Evolutionary conservation across 2,329 filamentous ascomycete genomes (phyloP).

Genomic region (Exophiala alcalophila): DNA sequence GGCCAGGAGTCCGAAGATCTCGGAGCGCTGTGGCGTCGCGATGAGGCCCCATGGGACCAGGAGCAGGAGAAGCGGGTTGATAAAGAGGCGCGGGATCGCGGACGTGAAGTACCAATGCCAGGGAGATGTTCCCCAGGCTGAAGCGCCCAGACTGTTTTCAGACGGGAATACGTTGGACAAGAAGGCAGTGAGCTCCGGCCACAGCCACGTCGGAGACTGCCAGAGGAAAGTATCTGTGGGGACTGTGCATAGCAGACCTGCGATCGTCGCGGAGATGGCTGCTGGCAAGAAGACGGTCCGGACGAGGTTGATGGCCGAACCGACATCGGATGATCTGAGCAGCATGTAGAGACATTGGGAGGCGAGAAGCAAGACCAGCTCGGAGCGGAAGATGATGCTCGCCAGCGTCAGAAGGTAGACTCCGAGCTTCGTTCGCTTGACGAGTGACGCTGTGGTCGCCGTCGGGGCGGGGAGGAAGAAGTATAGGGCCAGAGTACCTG

Average conservation of each 20-base stretch:
- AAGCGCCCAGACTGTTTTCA: slow-evolving; percentile 54
- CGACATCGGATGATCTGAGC: slow-evolving; percentile 39
- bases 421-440: slow-evolving; percentile 58
- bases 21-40: slow-evolving; percentile 36
- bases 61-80: slow-evolving; percentile 64
- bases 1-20: slow-evolving; percentile 55
- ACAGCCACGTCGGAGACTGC: slow-evolving; percentile 67
- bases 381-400: slow-evolving; percentile 82
- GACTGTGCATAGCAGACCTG: slow-evolving; percentile 68
- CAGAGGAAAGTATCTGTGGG: slow-evolving; percentile 90
- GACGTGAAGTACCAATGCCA: slow-evolving; percentile 84
- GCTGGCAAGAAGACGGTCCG: slow-evolving; percentile 56
- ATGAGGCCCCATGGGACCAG: slow-evolving; percentile 32
- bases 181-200: slow-evolving; percentile 89
- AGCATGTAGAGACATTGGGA: slow-evolving; percentile 64
- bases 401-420: slow-evolving; percentile 75
- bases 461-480: slow-evolving; percentile 48
- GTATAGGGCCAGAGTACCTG: slow-evolving; percentile 44
- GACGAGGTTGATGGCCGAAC: slow-evolving; percentile 17
- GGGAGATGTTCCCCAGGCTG: slow-evolving; percentile 82
- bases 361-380: slow-evolving; percentile 76
- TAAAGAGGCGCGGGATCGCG: slow-evolving; percentile 74
- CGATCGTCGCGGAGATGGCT: slow-evolving; percentile 61
- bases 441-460: slow-evolving; percentile 27
- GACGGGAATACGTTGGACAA: slow-evolving; percentile 86